Evolutionary conservation across 225 moss, liverwort and hornwort species (phyloP).

Genomic region (Asterella californica): DNA sequence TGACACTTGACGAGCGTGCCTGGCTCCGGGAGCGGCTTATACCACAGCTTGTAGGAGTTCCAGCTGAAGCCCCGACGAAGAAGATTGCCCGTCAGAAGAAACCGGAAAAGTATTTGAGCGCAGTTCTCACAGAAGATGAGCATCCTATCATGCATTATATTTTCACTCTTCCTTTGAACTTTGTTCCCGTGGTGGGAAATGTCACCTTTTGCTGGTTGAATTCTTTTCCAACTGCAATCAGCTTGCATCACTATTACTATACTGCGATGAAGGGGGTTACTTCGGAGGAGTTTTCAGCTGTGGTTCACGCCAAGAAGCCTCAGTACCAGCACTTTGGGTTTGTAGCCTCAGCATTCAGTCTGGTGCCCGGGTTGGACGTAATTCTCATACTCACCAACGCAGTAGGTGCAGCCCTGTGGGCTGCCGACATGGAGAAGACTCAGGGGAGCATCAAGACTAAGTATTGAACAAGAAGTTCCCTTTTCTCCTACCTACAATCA

Average conservation of each 20-base stretch:
- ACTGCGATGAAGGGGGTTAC: conserved; percentile 62
- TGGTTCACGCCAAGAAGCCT: conserved; percentile 57
- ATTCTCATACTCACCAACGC: conserved; percentile 73
- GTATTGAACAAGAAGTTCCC: conserved; percentile 42
- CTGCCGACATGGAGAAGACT: conserved; percentile 67
- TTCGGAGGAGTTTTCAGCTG: conserved; percentile 57
- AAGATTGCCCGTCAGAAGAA: conserved; percentile 13
- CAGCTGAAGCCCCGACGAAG: conserved; percentile 15
- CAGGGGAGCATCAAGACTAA: conserved; percentile 60
- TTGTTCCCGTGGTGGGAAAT: conserved; percentile 66
- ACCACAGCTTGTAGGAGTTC: conserved; percentile 37
- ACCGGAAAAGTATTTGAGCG: conserved; percentile 36
- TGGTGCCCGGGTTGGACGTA: conserved; percentile 62
- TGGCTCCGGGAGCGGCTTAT: conserved; percentile 57
- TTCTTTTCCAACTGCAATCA: conserved; percentile 50
- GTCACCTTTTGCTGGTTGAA: conserved; percentile 65
- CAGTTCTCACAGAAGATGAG: conserved; percentile 45
- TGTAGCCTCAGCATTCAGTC: conserved; percentile 57
- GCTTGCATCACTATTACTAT: conserved; percentile 66
- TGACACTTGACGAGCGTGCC: conserved; percentile 50
- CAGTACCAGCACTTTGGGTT: conserved; percentile 77
- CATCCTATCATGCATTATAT: conserved; percentile 57
- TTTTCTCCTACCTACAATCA: conserved; percentile 13
- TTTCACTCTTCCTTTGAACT: conserved; percentile 67
- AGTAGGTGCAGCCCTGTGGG: conserved; percentile 81